A percentile compares a stretch with the other conserved stretches of the same genome.
Evolutionary conservation across 2,329 filamentous ascomycete species (phyloP).

Genomic region (Sclerotinia spermophila): DNA sequence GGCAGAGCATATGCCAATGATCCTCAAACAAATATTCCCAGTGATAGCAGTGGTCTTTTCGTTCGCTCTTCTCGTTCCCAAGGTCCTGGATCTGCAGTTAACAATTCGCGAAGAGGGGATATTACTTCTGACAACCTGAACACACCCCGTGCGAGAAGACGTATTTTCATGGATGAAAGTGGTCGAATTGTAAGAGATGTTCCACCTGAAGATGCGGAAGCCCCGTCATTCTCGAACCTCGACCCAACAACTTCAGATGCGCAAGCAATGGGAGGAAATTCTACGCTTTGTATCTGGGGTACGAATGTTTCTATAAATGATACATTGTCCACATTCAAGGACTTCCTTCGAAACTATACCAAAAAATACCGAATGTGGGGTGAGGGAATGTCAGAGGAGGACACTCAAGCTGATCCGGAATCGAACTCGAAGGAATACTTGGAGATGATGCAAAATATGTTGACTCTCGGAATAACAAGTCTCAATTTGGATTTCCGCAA

Average conservation of each 20-base stretch:
- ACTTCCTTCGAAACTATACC: slow-evolving; percentile 88
- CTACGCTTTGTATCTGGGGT: slow-evolving; percentile 87
- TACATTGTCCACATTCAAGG: slow-evolving; percentile 81
- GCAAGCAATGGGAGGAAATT: slow-evolving; percentile 76
- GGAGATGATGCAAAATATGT: slow-evolving; percentile 84
- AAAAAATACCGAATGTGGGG: slow-evolving; percentile 91
- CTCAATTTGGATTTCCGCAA: slow-evolving; percentile 88
- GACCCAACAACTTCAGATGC: slow-evolving; percentile 90
- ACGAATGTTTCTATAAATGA: slow-evolving; percentile 94
- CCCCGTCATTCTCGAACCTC: slow-evolving; percentile 57
- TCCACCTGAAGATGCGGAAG: slow-evolving; percentile 51
- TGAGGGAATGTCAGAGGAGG: slow-evolving; percentile 75
- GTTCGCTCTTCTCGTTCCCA: slow-evolving; percentile 61
- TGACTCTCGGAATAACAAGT: slow-evolving; percentile 76
- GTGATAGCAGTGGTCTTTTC: slow-evolving; percentile 84
- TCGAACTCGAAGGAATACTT: slow-evolving; percentile 80
- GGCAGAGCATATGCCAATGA: slow-evolving; percentile 52
- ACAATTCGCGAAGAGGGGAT: slow-evolving; percentile 71
- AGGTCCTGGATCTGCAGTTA: slow-evolving; percentile 46
- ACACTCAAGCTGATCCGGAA: slow-evolving; percentile 65
- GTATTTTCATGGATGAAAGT: slow-evolving; percentile 54
- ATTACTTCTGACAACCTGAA: slow-evolving; percentile 74
- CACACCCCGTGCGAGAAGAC: slow-evolving; percentile 50
- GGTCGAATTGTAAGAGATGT: slow-evolving; percentile 57
- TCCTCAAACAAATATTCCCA: slow-evolving; percentile 67